Evolutionary conservation across 257 asterid species (phyloP).

Genomic region (Striga asiatica): DNA sequence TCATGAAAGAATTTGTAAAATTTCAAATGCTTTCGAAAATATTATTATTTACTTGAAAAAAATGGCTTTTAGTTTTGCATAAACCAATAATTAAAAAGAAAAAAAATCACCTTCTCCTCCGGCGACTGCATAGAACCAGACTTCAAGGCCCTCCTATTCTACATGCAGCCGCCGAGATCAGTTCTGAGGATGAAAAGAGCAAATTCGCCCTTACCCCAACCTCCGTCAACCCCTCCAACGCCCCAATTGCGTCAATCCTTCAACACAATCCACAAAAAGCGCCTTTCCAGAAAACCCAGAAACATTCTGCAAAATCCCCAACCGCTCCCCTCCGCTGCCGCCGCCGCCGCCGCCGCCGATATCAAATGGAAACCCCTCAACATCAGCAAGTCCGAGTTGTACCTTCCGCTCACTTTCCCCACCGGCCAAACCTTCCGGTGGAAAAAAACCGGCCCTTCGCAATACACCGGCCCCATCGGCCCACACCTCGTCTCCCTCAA

Average conservation of each 20-base stretch:
- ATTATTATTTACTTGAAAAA: too few species aligned
- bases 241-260: slow-evolving; percentile 22
- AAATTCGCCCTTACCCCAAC: slow-evolving; percentile 21
- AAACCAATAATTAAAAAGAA: too few species aligned
- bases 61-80: too few species aligned
- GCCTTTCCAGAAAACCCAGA: slow-evolving; percentile 34
- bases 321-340: slow-evolving; percentile 21
- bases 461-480: slow-evolving; percentile 71
- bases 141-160: neutral
- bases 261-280: slow-evolving; percentile 18
- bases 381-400: slow-evolving; percentile 57
- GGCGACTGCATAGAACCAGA: neutral
- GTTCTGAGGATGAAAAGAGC: slow-evolving; percentile 25
- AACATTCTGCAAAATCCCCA: slow-evolving; percentile 30
- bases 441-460: slow-evolving; percentile 65
- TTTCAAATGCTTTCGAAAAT: too few species aligned
- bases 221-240: slow-evolving; percentile 32
- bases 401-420: slow-evolving; percentile 87
- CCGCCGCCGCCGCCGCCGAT: neutral
- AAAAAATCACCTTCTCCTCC: too few species aligned
- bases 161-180: slow-evolving; percentile 20
- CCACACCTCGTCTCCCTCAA: slow-evolving; percentile 67
- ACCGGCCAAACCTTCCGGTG: slow-evolving; percentile 96
- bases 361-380: slow-evolving; percentile 50
- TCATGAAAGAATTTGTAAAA: too few species aligned